Evolutionary conservation across 306 rosid species (phyloP), one percentile per base, ranked within the genome.

Genomic region (Malus asiatica): DNA sequence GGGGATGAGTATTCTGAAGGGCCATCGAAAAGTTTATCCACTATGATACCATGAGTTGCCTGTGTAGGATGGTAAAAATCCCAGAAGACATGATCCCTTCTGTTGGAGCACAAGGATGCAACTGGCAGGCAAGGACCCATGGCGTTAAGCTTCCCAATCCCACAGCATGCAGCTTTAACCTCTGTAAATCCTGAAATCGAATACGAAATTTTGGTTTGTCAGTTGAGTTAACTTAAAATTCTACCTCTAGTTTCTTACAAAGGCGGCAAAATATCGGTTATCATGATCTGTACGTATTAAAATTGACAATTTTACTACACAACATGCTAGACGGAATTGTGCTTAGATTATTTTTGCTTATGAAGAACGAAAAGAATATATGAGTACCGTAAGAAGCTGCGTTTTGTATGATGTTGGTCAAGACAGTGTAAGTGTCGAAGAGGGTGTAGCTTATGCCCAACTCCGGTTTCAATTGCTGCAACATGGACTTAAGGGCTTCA

Each of bases 51-150:
- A 62, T 70, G 25, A 27, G 90, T 86, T 61, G 88, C 85, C 78
- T 94, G 84, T 4, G 93, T 83, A 2, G 97, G 98, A 81, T 93
- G 98, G 66, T n/a, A 84, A 30, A 57, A 60, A 74, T 94, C 97
- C 97, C 97, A 91, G 72, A 94, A 94, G 35, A 94, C 12, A 72
- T 90, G 91, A 51, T 85, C 83, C 9, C 76, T 33, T 82, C 94
- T 90, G 29, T 94, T 88, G 32, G 93, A 45, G 85, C 94, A 91
- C 53, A 78, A 22, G 3, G 2, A 25, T 1, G 95, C 78, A 66
- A 83, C 12, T 42, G 91, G 89, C 12, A 86, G 35, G 53, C 98
- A 90, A 20, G 85, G 85, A 79, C 55, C 9, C 15, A 68, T 7
- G 8, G 91, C 91, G 22, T 80, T 84, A 52, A 88, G 75, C 20